Percentiles rank a stretch among this genome's conserved stretches.
These are phyloP conservation scores for Leonotis leonurus DNA, from an alignment of 257 asterid species.

Conservation along the genomic window DNA sequence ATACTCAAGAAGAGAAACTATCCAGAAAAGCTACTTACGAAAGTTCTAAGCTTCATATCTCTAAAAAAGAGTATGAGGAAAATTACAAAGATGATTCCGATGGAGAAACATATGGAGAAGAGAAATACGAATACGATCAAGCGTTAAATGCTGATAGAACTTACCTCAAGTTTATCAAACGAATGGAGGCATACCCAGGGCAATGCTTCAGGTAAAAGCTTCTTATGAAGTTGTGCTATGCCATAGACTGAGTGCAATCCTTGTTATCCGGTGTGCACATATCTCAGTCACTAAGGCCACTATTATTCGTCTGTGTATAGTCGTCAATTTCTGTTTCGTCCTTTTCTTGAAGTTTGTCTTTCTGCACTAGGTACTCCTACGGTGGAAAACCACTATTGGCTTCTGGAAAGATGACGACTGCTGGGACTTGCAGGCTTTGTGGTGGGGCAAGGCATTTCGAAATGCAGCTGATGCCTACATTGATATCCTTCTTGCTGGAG, in stretches of 20 bases:
- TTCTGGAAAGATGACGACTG: slow-evolving; percentile 31
- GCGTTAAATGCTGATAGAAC: slow-evolving; percentile 76
- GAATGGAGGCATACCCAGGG: slow-evolving; percentile 66
- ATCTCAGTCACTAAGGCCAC: not conserved
- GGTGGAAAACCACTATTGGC: slow-evolving; percentile 78
- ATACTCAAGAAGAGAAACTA: slow-evolving; percentile 55
- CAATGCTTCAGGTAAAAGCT: slow-evolving; percentile 78
- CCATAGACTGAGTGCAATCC: too few species aligned
- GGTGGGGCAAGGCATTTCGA: slow-evolving; percentile 67
- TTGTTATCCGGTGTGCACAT: not conserved
- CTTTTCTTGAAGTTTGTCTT: not conserved
- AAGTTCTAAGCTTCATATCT: slow-evolving; percentile 25
- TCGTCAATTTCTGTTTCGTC: not conserved
- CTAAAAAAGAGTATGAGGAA: slow-evolving; percentile 31
- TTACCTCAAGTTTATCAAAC: slow-evolving; percentile 84
- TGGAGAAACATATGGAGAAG: slow-evolving; percentile 64
- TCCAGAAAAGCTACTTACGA: slow-evolving; percentile 25
- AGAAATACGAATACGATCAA: slow-evolving; percentile 75
- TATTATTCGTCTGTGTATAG: not conserved
- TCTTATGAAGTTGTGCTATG: not conserved
- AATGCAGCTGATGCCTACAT: slow-evolving; percentile 87
- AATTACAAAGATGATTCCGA: slow-evolving; percentile 32
- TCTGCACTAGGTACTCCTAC: slow-evolving; percentile 50
- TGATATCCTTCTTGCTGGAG: slow-evolving; percentile 70
- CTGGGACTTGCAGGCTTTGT: slow-evolving; percentile 54